These are phyloP conservation scores for Pseudogymnoascus sp. DNA, from an alignment of 2,329 filamentous ascomycete species.

Conservation along the genomic window DNA sequence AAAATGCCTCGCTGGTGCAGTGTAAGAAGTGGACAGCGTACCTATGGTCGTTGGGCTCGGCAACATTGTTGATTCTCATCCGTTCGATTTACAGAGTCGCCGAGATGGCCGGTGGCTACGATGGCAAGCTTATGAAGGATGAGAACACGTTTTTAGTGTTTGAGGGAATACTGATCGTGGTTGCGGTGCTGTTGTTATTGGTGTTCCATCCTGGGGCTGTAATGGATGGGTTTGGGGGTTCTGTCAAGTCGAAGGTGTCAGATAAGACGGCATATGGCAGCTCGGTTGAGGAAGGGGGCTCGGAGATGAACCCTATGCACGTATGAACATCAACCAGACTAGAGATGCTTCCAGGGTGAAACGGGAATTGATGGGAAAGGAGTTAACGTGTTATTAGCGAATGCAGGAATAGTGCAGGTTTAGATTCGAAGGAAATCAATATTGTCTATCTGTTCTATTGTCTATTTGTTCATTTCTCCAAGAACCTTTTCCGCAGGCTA, in stretches of 20 bases:
- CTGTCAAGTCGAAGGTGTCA: constrained; percentile 9
- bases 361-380: not conserved
- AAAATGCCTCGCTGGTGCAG: not conserved
- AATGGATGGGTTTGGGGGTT: not conserved
- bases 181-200: constrained; percentile 38
- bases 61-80: constrained; percentile 55
- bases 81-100: constrained; percentile 57
- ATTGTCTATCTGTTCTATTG: not conserved
- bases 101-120: constrained; percentile 57
- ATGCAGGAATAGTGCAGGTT: not conserved
- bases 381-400: not conserved
- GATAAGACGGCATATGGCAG: not conserved
- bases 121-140: constrained; percentile 45
- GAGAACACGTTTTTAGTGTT: constrained; percentile 49
- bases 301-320: not conserved
- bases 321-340: not conserved
- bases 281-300: not conserved
- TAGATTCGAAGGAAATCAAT: not conserved
- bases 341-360: not conserved
- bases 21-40: not conserved
- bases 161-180: constrained; percentile 44
- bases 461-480: not conserved
- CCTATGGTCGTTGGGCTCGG: constrained; percentile 28
- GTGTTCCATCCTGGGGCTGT: constrained; percentile 33
- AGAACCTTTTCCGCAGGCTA: not conserved